Evolutionary conservation across 2,329 filamentous ascomycete genomes (phyloP), one percentile per base, ranked within the genome.

Genomic region (Gaeumannomyces tritici): DNA sequence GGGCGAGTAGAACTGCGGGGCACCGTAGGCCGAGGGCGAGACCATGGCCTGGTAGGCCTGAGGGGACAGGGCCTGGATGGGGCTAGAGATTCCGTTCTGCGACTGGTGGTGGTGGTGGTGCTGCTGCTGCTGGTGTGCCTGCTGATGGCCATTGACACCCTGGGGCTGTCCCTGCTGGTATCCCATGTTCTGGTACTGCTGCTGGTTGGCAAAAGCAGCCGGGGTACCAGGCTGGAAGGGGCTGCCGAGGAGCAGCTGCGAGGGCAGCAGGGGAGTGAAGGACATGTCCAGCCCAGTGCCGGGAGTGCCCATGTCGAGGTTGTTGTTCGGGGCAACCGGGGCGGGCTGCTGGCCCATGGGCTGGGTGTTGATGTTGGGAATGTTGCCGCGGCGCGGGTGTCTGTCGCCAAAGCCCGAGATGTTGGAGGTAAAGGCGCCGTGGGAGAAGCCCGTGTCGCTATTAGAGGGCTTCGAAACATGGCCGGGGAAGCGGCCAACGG

Each of bases 201-300:
- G 89, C 33, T 35, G 33, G 67, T 90, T 96, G 65, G 88, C 87
- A 76, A 97, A 98, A 51, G 90, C 88, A 42, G 89, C 90, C 4
- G 93, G 93, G 6, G 91, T 96, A 55, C 93, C 95, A 18, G 95
- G 92, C 77, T 98, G 95, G 77, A 98, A 98, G 24, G 95, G 95
- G 75, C 92, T 97, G 59, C 95, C 95, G 60, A 98, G 88, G 29
- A 99, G 86, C 69, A 99, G 82, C 77, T 97, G 91, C 42, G 93
- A 98, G 47, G 95, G 95, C 51, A 99, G 85, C 67, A 99, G 83
- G 67, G 95, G 93, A 13, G 95, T 97, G 76, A 97, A 98, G 77
- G 98, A 95, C 93, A 98, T 97, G 72, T 98, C 95, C 72, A 92
- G 96, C 56, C 85, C 91, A 61, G 91, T 93, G 56, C 90, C 92